Base-by-base conservation (phyloP, 2,329 filamentous ascomycete genomes). In the Trichoderma pleuroti region DNA sequence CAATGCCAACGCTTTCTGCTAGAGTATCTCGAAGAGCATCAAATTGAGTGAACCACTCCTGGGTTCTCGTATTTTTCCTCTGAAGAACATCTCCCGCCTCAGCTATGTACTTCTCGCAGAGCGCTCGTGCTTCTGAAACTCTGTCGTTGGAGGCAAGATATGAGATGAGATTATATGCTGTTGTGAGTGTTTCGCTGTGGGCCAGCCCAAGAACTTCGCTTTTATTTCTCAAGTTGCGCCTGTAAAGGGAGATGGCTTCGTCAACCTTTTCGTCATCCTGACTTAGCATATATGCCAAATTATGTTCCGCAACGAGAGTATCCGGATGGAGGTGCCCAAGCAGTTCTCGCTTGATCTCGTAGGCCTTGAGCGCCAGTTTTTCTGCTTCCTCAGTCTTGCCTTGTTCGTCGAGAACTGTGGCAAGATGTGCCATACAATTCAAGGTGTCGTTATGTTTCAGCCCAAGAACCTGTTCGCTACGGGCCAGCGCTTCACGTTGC, bases 401-500 rank as follows among this genome's bases (percentile, higher is more conserved):
- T 36, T 71, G 69, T 4, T 71, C 21, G 11, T 62, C 21, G 8
- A 71, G 63, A 16, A 68, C 39, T 2, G 6, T 5, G 6, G 69
- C 18, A 14, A 71, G 69, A 39, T 71, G 63, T 1, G 5, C 39
- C 39, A 62, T 71, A 56, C 69, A 71, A 36, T 68, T 68, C 30
- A 71, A 10, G 8, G 63, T 71, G 14, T 56, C 69, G 21, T 56
- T 28, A 24, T 71, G 16, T 14, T 34, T 39, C 1, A 18, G 36
- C 3, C 63, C 63, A 21, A 71, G 39, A 8, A 71, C 26, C 3
- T 57, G 52, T 42, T 71, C 69, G 30, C 63, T 62, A 28, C 34
- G 54, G 16, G 63, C 63, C 16, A 71, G 24, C 32, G 69, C 69
- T 21, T 68, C 69, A 14, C 69, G 69, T 18, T 71, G 69, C 63